Base-by-base conservation (phyloP, 139 green algal species). In the Chlamydomonas sp. region DNA sequence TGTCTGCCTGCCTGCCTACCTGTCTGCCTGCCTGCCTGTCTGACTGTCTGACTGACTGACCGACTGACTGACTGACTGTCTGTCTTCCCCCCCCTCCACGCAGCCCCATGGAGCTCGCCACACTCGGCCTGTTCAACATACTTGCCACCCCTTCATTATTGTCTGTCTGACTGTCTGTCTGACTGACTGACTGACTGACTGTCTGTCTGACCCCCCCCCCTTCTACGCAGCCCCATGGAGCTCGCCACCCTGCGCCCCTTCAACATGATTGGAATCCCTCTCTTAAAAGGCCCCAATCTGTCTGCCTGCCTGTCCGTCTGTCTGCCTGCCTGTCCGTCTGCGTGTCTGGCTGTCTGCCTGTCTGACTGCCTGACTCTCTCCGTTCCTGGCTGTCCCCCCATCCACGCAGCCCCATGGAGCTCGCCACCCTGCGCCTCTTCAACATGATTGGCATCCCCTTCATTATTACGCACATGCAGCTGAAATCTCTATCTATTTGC, bases 101-200 rank as follows among this genome's bases (percentile, higher is more conserved):
- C n/a, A n/a, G 87, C 0, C 89, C 89, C 0, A 87, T 93, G 74
- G 89, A 93, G 86, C 85, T 93, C 47, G 89, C 89, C 36, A 95
- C 89, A 3, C 71, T 90, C 59, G 77, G 89, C 0, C 78, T 92
- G n/a, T 83, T 79, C 64, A 92, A 92, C 85, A 94, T 93, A 85
- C 48, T 85, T 13, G 76, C 75, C 47, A 84, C 90, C 22, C n/a
- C n/a, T n/a, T n/a, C n/a, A n/a, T n/a, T n/a, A n/a, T n/a, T 65
- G 58, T 10, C 30, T 65, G 5, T 60, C n/a, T 60, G 5, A 35
- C n/a, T 60, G 49, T 60, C n/a, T 60, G 49, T 60, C n/a, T 60
- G 8, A 35, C n/a, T 60, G 49, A 35, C 4, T 60, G 49, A 35
- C n/a, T n/a, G n/a, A n/a, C n/a, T n/a, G n/a, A n/a, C n/a, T n/a